Evolutionary conservation across 176 grass and related monocot genomes (phyloP).

Genomic region (Lolium rigidum): DNA sequence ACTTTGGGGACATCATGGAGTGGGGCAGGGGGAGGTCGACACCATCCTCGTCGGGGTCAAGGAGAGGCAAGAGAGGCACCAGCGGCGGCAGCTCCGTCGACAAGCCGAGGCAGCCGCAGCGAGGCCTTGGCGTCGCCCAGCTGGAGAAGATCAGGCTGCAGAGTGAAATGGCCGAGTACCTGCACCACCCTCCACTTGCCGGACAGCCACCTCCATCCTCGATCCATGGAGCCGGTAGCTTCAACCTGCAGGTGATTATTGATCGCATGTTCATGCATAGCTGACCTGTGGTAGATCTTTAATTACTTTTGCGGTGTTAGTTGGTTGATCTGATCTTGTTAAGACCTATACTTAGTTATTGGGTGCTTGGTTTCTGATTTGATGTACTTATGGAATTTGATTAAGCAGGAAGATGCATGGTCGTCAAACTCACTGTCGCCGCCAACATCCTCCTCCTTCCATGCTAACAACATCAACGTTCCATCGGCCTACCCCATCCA

Average conservation of each 20-base stretch:
- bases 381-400: constrained; percentile 29
- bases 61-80: constrained; percentile 63
- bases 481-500: constrained; percentile 46
- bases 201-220: constrained; percentile 34
- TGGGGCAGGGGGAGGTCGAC: constrained; percentile 57
- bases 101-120: constrained; percentile 75
- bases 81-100: constrained; percentile 36
- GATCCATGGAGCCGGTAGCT: constrained; percentile 43
- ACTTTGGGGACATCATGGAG: constrained; percentile 58
- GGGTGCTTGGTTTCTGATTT: constrained; percentile 25
- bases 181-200: constrained; percentile 49
- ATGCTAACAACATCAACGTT: constrained; percentile 11
- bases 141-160: constrained; percentile 78
- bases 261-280: background rate
- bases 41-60: constrained; percentile 14
- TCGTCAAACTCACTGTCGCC: constrained; percentile 40
- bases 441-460: constrained; percentile 44
- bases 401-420: constrained; percentile 42
- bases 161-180: constrained; percentile 65
- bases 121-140: constrained; percentile 71
- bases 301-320: background rate
- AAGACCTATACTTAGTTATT: constrained; percentile 4
- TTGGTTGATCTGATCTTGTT: background rate
- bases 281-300: background rate
- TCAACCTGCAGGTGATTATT: constrained; percentile 45